Evolutionary conservation across 2,329 filamentous ascomycete genomes (phyloP), one percentile per base, ranked within the genome.

Genomic region (Coniochaeta pulveracea): DNA sequence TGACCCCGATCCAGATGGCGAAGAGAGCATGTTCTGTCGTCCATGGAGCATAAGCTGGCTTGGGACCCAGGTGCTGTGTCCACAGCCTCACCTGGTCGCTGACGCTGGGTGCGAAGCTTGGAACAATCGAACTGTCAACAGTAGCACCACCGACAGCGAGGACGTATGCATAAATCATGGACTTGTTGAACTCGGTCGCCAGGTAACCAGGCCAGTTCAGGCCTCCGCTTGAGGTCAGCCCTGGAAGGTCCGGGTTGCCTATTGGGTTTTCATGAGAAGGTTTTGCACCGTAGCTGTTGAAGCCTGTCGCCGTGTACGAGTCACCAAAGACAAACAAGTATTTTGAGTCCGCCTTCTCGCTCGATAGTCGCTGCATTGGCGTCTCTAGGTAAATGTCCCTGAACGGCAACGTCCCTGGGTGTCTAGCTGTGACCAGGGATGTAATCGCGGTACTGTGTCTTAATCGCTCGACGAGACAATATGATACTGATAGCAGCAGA

Each of bases 261-360:
- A 75, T 56, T 2, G 70, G 67, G 40, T 72, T 70, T 1, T 54
- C 49, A 5, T 52, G 35, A 12, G 54, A 62, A 4, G 71, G 67
- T 30, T 70, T 63, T 1, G 55, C 49, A 15, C 56, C 53, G 21
- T 48, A 54, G 15, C 60, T 44, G 40, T 65, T 53, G 48, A 74
- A 76, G 23, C 60, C 62, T 7, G 66, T 72, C 31, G 62, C 57
- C 0, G 66, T 66, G 47, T 73, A 75, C 3, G 66, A 72, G 43
- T 75, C 66, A 26, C 70, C 38, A 57, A n/a, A n/a, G n/a, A n/a
- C n/a, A n/a, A n/a, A n/a, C n/a, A n/a, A n/a, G n/a, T n/a, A n/a
- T n/a, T n/a, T n/a, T n/a, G n/a, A n/a, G n/a, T n/a, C n/a, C n/a
- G n/a, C n/a, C n/a, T n/a, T n/a, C n/a, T n/a, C n/a, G n/a, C n/a